Base-by-base conservation (phyloP, 1,284 basidiomycete species). In the Bondarzewia mesenterica region DNA sequence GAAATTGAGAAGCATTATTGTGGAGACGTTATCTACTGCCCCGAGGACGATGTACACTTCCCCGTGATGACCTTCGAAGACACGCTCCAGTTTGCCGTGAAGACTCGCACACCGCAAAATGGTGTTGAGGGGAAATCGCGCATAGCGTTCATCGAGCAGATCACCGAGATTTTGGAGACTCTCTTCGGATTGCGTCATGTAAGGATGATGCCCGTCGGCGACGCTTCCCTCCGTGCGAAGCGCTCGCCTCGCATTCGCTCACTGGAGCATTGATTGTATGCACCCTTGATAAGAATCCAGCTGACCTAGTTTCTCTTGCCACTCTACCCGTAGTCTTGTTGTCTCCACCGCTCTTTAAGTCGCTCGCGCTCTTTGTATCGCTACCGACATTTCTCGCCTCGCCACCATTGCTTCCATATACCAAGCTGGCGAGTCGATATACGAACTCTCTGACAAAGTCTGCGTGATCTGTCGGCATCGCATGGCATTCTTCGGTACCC, bases 21-120 rank as follows among this genome's bases (percentile, higher is more conserved):
- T 5, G 85, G 84, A 14, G 85, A 86, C 54, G 75, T 83, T 4
- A 72, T 75, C 47, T 87, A 85, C 60, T 81, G 72, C 50, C 78
- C 80, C 0, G 82, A 85, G 59, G 80, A 82, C 52, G 89, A 91
- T 55, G 67, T 83, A 0, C 88, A 89, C 59, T 85, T 87, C 56
- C 80, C 88, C 1, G 80, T 82, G 4, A 70, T 90, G 18, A 86
- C 83, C 1, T 85, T 90, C 14, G 73, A 73, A 44, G 73, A 82
- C 60, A 87, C 85, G 0, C 64, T 87, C 10, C 61, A 65, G 25
- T 82, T 89, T 55, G 76, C 86, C 7, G 71, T 82, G 0, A 78
- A 73, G 55, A 80, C 74, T 5, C 75, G 83, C 12, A 43, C 42
- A 5, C 42, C 42, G n/a, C 42, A 43, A 2, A 5, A 8, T 8